phyloP scores from a whole-genome alignment of 805 yeast species.

The Saturnispora halmiae region DNA sequence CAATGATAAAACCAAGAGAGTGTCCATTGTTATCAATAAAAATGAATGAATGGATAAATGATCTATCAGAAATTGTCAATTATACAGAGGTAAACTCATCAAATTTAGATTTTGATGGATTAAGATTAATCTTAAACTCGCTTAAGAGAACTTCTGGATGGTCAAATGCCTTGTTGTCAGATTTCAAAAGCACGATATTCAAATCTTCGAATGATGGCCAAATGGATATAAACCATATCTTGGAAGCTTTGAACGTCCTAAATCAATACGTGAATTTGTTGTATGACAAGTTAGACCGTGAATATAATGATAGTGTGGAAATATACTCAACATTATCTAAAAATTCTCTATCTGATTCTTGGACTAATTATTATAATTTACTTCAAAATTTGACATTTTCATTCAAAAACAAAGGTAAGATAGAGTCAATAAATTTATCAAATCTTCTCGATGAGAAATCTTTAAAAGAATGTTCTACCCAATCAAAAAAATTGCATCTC shows the following conservation, averaged over 20 bases:
- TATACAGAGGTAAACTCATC: constrained; percentile 19
- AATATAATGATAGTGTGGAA: constrained; percentile 31
- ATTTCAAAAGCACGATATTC: constrained; percentile 25
- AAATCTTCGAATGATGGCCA: constrained; percentile 16
- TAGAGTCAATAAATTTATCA: constrained; percentile 22
- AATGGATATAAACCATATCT: constrained; percentile 34
- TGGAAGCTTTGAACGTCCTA: constrained; percentile 40
- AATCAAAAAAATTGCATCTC: constrained; percentile 19
- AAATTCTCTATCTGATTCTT: constrained; percentile 36
- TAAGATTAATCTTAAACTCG: constrained; percentile 32
- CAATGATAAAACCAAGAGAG: constrained; percentile 28
- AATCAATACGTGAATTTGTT: constrained; percentile 44
- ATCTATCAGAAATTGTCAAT: constrained; percentile 17
- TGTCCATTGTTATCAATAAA: constrained; percentile 22
- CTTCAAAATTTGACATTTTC: constrained; percentile 23
- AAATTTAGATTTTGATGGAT: constrained; percentile 28
- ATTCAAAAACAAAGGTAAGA: constrained; percentile 13
- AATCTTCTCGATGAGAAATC: constrained; percentile 27
- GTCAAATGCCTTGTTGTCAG: constrained; percentile 31
- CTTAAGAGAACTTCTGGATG: constrained; percentile 31
- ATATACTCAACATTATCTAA: constrained; percentile 29
- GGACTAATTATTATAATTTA: constrained; percentile 30
- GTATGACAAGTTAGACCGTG: constrained; percentile 32
- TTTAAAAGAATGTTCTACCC: constrained; percentile 28
- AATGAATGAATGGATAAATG: constrained; percentile 8